Percentiles rank a stretch among this genome's conserved stretches.
These are phyloP conservation scores for Aaosphaeria arxii DNA, from an alignment of 2,329 filamentous ascomycete genomes.

Conservation along the genomic window DNA sequence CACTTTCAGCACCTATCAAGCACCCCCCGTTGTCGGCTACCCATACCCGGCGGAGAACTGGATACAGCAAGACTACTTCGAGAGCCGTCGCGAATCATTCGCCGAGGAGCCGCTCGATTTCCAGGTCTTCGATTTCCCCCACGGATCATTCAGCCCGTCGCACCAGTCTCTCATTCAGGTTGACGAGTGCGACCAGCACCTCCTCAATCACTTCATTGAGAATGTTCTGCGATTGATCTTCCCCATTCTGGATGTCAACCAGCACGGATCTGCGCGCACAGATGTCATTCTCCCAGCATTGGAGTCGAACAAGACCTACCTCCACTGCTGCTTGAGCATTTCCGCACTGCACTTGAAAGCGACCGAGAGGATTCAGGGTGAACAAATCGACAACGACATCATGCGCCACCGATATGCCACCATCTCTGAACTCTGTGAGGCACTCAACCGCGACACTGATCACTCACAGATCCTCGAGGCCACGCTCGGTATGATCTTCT, in stretches of 20 bases:
- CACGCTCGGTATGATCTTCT: slow-evolving; percentile 91
- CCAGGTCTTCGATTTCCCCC: slow-evolving; percentile 80
- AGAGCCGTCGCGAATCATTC: slow-evolving; percentile 66
- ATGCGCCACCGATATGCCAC: slow-evolving; percentile 88
- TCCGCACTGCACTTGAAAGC: slow-evolving; percentile 90
- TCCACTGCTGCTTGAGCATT: slow-evolving; percentile 93
- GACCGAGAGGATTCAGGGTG: slow-evolving; percentile 62
- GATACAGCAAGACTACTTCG: slow-evolving; percentile 69
- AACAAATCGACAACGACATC: slow-evolving; percentile 84
- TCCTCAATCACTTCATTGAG: slow-evolving; percentile 88
- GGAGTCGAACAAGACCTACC: slow-evolving; percentile 86
- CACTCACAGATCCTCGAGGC: slow-evolving; percentile 89
- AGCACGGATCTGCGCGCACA: slow-evolving; percentile 75
- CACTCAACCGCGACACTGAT: slow-evolving; percentile 74
- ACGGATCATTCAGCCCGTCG: slow-evolving; percentile 59
- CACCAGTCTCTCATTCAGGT: slow-evolving; percentile 75
- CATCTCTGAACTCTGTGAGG: slow-evolving; percentile 79
- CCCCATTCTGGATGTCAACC: slow-evolving; percentile 86
- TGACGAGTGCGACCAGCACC: slow-evolving; percentile 79
- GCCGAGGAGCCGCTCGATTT: slow-evolving; percentile 58
- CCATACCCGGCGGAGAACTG: slow-evolving; percentile 68
- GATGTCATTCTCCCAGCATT: slow-evolving; percentile 84
- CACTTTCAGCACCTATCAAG: slow-evolving; percentile 87
- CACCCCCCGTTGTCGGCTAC: slow-evolving; percentile 68
- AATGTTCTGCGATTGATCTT: slow-evolving; percentile 86